Percentiles rank a stretch among this genome's conserved stretches.
phyloP scores from a whole-genome alignment of 2,329 filamentous ascomycete genomes.

The Phaeosphaeriaceae sp. region DNA sequence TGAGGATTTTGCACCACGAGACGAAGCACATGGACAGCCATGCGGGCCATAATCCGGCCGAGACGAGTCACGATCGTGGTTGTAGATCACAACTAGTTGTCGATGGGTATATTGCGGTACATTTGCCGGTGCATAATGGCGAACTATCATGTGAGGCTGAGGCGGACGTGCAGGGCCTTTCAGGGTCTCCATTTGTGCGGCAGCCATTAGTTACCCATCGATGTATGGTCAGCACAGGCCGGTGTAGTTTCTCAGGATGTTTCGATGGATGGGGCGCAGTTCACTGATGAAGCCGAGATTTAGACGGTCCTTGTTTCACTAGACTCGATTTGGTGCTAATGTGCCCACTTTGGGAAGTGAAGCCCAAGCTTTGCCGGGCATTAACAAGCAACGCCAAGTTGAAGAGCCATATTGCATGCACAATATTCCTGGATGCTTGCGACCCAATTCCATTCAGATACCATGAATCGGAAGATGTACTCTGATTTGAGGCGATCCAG shows the following conservation, averaged over 20 bases:
- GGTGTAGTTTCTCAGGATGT: not conserved
- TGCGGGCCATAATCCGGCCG: not conserved
- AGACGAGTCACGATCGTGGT: too few relatives aligned
- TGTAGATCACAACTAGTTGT: not conserved
- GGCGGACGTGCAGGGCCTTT: not conserved
- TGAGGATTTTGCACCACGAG: not conserved
- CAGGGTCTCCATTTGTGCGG: not conserved
- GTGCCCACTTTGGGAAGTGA: not conserved
- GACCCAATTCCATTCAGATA: not conserved
- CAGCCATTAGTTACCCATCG: not conserved
- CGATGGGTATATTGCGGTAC: not conserved
- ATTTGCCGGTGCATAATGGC: conserved; percentile 1
- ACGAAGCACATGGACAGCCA: not conserved
- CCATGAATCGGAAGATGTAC: not conserved
- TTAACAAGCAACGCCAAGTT: conserved; percentile 4
- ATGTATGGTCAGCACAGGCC: not conserved
- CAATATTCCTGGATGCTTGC: not conserved
- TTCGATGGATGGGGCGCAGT: not conserved
- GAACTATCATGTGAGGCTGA: not conserved
- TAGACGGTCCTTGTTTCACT: conserved; percentile 1
- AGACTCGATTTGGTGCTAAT: not conserved
- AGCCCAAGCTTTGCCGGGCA: conserved; percentile 5
- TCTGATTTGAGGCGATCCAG: not conserved
- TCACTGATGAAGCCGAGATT: not conserved
- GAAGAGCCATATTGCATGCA: not conserved